Evolutionary conservation across 805 yeast genomes (phyloP).

Genomic region (Lachancea nothofagi): DNA sequence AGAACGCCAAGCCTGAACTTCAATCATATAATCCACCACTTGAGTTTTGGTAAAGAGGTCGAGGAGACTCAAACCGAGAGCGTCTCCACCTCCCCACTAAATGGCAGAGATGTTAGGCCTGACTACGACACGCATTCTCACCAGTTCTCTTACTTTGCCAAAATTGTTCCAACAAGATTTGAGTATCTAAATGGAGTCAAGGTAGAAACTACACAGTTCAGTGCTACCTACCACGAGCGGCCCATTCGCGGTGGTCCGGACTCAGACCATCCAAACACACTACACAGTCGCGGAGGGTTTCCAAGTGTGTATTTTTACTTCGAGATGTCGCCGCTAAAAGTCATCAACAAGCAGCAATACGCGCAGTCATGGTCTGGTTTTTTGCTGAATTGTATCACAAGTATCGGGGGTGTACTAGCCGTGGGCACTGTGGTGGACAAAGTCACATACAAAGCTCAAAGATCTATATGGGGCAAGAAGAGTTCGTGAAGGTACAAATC

Average conservation of each 20-base stretch:
- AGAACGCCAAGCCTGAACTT: constrained; percentile 61
- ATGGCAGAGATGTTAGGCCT: constrained; percentile 39
- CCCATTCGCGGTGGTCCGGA: constrained; percentile 84
- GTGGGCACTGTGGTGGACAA: constrained; percentile 87
- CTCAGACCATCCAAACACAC: constrained; percentile 82
- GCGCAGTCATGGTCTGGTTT: constrained; percentile 76
- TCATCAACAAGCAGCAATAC: constrained; percentile 71
- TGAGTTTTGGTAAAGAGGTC: constrained; percentile 62
- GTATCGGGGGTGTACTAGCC: constrained; percentile 89
- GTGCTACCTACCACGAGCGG: constrained; percentile 82
- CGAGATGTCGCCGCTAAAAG: constrained; percentile 90
- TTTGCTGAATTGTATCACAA: constrained; percentile 74
- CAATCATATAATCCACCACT: constrained; percentile 70
- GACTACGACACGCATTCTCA: constrained; percentile 47
- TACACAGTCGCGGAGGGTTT: constrained; percentile 77
- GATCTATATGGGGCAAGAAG: constrained; percentile 43
- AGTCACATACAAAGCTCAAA: constrained; percentile 84
- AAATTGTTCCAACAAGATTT: constrained; percentile 85
- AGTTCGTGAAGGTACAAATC: constrained; percentile 12
- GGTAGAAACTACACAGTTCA: constrained; percentile 70
- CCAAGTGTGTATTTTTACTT: constrained; percentile 87
- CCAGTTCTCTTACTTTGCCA: constrained; percentile 71
- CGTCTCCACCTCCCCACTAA: constrained; percentile 50
- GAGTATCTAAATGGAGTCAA: constrained; percentile 53
- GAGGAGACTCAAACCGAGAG: constrained; percentile 37